Evolutionary conservation across 1,284 basidiomycete genomes (phyloP).

Genomic region (Rhodotorula glutinis): DNA sequence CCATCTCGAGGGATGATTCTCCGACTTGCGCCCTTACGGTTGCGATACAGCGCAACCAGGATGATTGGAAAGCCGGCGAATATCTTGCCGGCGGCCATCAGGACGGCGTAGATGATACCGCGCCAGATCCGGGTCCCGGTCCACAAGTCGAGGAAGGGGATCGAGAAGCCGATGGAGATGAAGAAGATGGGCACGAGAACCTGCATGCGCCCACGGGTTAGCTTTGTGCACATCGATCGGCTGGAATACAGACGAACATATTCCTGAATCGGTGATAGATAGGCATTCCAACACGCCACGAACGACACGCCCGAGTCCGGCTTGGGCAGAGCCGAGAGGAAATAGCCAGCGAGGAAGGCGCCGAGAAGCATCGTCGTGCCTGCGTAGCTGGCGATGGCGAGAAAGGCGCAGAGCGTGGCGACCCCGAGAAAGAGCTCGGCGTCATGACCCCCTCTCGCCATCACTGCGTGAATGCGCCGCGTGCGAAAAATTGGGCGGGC

Average conservation of each 20-base stretch:
- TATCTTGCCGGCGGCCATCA: slow-evolving; percentile 56
- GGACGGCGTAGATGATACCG: slow-evolving; percentile 54
- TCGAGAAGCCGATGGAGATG: slow-evolving; percentile 57
- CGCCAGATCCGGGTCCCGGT: slow-evolving; percentile 54
- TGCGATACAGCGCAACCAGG: slow-evolving; percentile 36
- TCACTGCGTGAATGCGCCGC: neutral
- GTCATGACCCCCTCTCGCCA: slow-evolving; percentile 2
- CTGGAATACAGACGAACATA: slow-evolving; percentile 13
- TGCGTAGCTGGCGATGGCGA: slow-evolving; percentile 45
- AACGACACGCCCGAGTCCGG: slow-evolving; percentile 15
- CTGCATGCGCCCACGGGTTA: slow-evolving; percentile 41
- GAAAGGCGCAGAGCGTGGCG: slow-evolving; percentile 29
- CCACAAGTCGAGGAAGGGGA: slow-evolving; percentile 57
- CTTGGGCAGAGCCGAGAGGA: slow-evolving; percentile 37
- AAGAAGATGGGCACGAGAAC: slow-evolving; percentile 59
- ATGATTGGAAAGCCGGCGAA: slow-evolving; percentile 50
- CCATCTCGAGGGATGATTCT: no score
- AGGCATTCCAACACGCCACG: neutral
- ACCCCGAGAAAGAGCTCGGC: slow-evolving; percentile 21
- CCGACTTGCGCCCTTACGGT: neutral
- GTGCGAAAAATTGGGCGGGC: slow-evolving; percentile 39
- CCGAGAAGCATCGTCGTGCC: slow-evolving; percentile 54
- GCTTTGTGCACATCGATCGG: neutral
- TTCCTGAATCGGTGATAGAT: slow-evolving; percentile 6
- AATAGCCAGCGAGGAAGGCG: slow-evolving; percentile 52